Conservation (phyloP, 2,329 filamentous ascomycete species). For the Teratosphaeria nubilosa region DNA sequence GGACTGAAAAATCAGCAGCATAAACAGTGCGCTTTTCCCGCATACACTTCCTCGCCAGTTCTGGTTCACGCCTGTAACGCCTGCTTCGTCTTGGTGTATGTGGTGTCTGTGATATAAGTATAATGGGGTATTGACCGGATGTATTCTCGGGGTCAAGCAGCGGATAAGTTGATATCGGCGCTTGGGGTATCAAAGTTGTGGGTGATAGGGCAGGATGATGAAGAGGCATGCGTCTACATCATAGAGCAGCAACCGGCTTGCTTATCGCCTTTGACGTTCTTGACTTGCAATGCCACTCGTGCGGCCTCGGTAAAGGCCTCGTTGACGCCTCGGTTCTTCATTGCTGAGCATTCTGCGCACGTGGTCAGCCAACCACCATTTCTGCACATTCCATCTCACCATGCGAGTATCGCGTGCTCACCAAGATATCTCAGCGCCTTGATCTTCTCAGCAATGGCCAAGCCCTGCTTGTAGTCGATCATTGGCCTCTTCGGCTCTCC, state of each 20-base stretch:
- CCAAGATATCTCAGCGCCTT: conserved; percentile 84
- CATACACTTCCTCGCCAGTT: not conserved
- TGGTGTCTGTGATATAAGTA: not conserved
- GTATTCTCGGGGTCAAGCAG: not conserved
- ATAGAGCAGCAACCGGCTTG: conserved; percentile 34
- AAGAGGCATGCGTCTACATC: conserved; percentile 22
- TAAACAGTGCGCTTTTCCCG: not conserved
- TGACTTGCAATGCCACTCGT: conserved; percentile 66
- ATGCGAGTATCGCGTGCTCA: conserved; percentile 27
- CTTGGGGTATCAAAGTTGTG: not conserved
- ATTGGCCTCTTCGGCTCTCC: conserved; percentile 46
- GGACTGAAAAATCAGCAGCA: not conserved
- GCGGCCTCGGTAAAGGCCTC: conserved; percentile 98
- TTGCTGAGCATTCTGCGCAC: conserved; percentile 81
- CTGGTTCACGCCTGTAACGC: not conserved
- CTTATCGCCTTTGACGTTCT: conserved; percentile 40
- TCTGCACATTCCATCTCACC: not conserved
- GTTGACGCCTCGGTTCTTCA: conserved; percentile 95
- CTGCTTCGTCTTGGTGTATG: not conserved
- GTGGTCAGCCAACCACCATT: not conserved
- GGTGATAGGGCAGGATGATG: not conserved
- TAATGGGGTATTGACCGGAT: not conserved
- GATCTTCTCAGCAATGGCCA: conserved; percentile 85
- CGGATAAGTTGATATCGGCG: not conserved
- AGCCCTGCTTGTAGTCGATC: conserved; percentile 84